Evolutionary conservation across 208 protist genomes (phyloP).

Genomic region (Leishmania turanica): DNA sequence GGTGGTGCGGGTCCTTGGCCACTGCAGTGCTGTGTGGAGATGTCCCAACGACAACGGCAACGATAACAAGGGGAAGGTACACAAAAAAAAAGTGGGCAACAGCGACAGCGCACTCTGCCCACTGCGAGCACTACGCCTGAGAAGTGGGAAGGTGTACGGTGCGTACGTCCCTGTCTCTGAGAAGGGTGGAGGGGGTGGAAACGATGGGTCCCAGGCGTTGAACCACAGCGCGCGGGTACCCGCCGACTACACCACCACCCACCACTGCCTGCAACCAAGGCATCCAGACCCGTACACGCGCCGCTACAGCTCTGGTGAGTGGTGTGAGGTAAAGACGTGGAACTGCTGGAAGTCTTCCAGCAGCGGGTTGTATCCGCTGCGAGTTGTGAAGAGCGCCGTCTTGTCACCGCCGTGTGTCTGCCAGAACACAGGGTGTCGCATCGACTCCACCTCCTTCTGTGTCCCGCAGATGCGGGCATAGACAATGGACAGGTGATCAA

Average conservation of each 20-base stretch:
- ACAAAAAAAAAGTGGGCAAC: background rate
- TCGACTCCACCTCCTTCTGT: constrained; percentile 67
- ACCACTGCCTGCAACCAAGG: background rate
- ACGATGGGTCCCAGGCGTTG: background rate
- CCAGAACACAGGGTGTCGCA: constrained; percentile 86
- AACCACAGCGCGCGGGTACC: background rate
- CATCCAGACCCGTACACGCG: background rate
- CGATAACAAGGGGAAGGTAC: background rate
- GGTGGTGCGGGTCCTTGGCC: background rate
- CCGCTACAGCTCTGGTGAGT: constrained; percentile 73
- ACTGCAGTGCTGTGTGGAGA: background rate
- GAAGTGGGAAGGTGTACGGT: no score
- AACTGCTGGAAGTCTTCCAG: constrained; percentile 83
- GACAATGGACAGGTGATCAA: constrained; percentile 66
- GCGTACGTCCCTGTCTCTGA: background rate
- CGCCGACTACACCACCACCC: background rate
- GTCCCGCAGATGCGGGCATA: constrained; percentile 71
- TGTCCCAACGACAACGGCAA: background rate
- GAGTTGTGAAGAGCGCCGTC: constrained; percentile 80
- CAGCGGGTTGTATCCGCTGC: constrained; percentile 86
- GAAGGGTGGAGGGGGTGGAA: background rate
- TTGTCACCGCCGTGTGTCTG: constrained; percentile 80
- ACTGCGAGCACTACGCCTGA: background rate
- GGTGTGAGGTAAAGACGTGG: constrained; percentile 82
- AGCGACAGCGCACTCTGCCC: background rate